A percentile compares a stretch with the other conserved stretches of the same genome.
Conservation (phyloP, 257 asterid species). For the Lycium barbarum region DNA sequence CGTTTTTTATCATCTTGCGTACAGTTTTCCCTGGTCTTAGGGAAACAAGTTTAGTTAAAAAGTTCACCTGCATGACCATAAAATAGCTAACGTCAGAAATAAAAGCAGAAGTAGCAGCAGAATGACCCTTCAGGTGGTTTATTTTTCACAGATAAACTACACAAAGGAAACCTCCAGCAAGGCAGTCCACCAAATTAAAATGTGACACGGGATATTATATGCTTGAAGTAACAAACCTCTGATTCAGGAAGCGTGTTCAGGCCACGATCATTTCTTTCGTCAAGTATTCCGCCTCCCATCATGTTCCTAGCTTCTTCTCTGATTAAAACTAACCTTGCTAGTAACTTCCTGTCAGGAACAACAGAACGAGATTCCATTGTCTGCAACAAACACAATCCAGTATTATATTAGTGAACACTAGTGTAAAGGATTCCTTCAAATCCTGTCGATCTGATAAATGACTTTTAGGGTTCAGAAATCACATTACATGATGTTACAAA, state of each 20-base stretch:
- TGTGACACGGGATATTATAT: neutral
- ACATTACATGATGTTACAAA: neutral
- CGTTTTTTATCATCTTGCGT: conserved; percentile 81
- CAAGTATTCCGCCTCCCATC: conserved; percentile 99
- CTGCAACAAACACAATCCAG: conserved; percentile 47
- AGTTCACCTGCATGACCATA: conserved; percentile 70
- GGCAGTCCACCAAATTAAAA: neutral
- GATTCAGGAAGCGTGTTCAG: conserved; percentile 87
- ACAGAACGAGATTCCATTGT: conserved; percentile 88
- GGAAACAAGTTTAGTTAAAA: conserved; percentile 84
- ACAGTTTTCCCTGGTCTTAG: conserved; percentile 84
- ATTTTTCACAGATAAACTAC: neutral
- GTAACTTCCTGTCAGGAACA: conserved; percentile 89
- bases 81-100: conserved; percentile 31
- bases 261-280: conserved; percentile 96
- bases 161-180: neutral
- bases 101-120: conserved; percentile 30
- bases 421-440: neutral
- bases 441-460: neutral
- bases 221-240: conserved; percentile 59
- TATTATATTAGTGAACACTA: neutral
- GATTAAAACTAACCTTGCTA: conserved; percentile 91
- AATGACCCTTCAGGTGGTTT: conserved; percentile 15
- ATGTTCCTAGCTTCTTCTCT: conserved; percentile 98
- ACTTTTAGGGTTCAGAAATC: conserved; percentile 11